These are phyloP conservation scores for Scedosporium minutisporum DNA, from an alignment of 2,329 filamentous ascomycete genomes.

Conservation along the genomic window DNA sequence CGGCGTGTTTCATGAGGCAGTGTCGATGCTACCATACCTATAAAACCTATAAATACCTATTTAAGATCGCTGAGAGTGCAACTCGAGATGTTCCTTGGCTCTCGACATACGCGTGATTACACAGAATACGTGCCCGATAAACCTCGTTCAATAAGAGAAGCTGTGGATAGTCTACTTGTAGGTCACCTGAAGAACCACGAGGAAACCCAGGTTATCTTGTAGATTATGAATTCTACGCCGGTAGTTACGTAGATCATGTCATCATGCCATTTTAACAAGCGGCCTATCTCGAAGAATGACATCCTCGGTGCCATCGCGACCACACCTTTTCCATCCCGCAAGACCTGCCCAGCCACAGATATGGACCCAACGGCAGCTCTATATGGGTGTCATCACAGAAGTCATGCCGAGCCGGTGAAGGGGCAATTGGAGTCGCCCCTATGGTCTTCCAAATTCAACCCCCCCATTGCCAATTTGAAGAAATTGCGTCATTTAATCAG, in stretches of 20 bases:
- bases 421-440: no score
- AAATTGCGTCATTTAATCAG: constrained; percentile 2
- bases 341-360: background rate
- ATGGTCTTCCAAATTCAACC: no score
- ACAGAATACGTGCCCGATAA: no score
- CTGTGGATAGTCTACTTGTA: no score
- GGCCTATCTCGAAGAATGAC: background rate
- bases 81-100: no score
- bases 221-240: background rate
- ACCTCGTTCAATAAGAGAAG: no score
- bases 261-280: background rate
- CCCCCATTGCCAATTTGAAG: background rate
- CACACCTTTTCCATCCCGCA: background rate
- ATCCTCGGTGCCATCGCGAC: background rate
- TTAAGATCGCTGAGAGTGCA: no score
- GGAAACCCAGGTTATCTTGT: background rate
- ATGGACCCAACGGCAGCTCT: no score
- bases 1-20: no score
- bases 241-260: background rate
- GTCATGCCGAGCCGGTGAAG: background rate
- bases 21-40: no score
- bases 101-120: no score
- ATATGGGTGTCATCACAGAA: background rate
- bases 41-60: no score
- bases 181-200: background rate